Base-by-base conservation (phyloP, 495 filamentous ascomycete species). In the Neurospora sp. region DNA sequence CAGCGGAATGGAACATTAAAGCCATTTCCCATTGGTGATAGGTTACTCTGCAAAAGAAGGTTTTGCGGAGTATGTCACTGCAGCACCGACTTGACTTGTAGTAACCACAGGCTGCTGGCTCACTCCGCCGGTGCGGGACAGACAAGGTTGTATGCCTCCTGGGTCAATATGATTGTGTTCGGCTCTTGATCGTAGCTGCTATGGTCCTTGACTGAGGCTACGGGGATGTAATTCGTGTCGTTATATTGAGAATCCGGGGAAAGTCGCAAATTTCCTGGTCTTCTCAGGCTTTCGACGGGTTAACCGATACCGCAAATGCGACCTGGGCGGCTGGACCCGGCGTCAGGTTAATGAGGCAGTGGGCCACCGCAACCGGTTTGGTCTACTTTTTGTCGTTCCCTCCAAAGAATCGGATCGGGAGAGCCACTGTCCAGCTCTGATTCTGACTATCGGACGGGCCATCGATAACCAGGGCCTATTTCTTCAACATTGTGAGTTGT, bases 1-100 rank as follows among this genome's bases (percentile, higher is more conserved):
- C 71, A 75, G 76, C 77, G 79, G 79, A 80, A 80, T 79, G 79
- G 71, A 75, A 79, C 74, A 75, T 75, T 75, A 74, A 73, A 54
- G 37, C 35, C 69, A 39, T 37, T 35, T 70, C 71, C 71, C 74
- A 75, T 78, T 76, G 77, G 66, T 38, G 60, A 60, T 27, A 60
- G 49, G 49, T 74, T 62, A 14, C n/a, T 54, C 40, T 69, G 12
- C 60, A 35, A 70, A 71, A 77, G 72, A 76, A 75, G 54, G 71
- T 75, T 49, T 70, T 72, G 73, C 75, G 73, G 75, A 60, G 40
- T 76, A 74, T 74, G 70, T 39, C 42, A 31, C 38, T 23, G 49
- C 49, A 60, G 49, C 49, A 60, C 5, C 20, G 49, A 60, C 49
- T 49, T 49, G 49, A 60, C 20, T 60, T 60, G 49, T 60, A 31